Conservation (phyloP, 2,329 filamentous ascomycete species). For the Penicillium sp. region DNA sequence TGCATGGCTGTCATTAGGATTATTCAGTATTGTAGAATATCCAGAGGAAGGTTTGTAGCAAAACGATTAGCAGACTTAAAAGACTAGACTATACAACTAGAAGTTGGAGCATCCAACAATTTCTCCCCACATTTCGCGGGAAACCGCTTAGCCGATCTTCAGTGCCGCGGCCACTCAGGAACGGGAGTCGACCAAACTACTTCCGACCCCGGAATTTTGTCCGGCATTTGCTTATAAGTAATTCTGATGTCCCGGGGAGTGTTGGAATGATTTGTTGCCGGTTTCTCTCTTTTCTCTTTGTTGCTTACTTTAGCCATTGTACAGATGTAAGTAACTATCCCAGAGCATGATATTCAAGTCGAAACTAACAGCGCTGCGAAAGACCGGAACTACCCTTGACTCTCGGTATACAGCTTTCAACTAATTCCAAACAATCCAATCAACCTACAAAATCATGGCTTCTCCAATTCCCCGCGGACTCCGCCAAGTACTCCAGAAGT, state of each 20-base stretch:
- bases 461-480: constrained; percentile 62
- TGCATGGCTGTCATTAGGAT: no score
- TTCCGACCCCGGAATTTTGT: constrained; percentile 34
- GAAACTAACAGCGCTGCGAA: neutral
- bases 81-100: neutral
- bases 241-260: constrained; percentile 10
- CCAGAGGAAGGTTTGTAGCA: neutral
- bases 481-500: constrained; percentile 73
- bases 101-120: neutral
- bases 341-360: neutral
- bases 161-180: constrained; percentile 28
- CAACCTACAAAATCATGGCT: constrained; percentile 42
- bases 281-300: constrained; percentile 1
- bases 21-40: neutral
- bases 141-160: constrained; percentile 41
- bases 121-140: constrained; percentile 30
- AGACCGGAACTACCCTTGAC: neutral
- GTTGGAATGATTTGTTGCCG: constrained; percentile 6
- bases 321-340: neutral
- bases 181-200: constrained; percentile 22
- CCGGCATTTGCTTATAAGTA: constrained; percentile 45
- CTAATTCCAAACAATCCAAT: constrained; percentile 6
- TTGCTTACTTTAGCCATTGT: neutral
- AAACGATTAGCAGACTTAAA: neutral
- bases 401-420: constrained; percentile 10